Conservation (phyloP, 805 yeast genomes). For the Yamadazyma laniorum region DNA sequence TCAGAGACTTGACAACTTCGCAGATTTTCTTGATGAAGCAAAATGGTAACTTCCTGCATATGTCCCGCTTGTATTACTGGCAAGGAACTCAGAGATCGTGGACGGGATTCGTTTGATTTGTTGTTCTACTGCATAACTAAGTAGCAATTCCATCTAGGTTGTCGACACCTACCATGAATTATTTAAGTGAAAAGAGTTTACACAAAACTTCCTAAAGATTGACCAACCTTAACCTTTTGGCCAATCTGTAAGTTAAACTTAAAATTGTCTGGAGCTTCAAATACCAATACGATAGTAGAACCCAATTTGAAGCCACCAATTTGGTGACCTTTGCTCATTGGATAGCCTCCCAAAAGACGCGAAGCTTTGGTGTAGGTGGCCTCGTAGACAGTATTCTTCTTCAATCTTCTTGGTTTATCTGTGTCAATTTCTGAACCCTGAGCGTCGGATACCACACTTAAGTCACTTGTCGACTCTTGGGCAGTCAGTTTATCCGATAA, state of each 20-base stretch:
- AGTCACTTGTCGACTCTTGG: constrained; percentile 1
- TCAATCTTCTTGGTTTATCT: constrained; percentile 30
- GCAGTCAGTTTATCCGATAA: constrained; percentile 13
- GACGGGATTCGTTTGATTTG: too few relatives aligned
- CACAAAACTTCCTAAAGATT: constrained; percentile 58
- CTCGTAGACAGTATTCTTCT: constrained; percentile 84
- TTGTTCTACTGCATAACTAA: too few relatives aligned
- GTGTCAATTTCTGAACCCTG: background rate
- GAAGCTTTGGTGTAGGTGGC: constrained; percentile 88
- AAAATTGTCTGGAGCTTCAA: constrained; percentile 89
- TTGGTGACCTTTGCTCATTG: constrained; percentile 87
- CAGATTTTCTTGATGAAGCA: too few relatives aligned
- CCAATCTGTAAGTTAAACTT: constrained; percentile 67
- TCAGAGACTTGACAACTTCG: too few relatives aligned
- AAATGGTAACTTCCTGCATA: too few relatives aligned
- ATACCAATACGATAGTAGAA: constrained; percentile 92
- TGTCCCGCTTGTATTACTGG: too few relatives aligned
- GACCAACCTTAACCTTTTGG: constrained; percentile 83
- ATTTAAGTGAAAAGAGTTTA: too few relatives aligned
- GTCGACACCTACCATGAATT: too few relatives aligned
- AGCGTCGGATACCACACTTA: background rate
- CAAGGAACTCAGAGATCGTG: too few relatives aligned
- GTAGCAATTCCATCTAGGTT: too few relatives aligned
- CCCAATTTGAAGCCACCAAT: constrained; percentile 98
- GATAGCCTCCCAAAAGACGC: constrained; percentile 75